Base-by-base conservation (phyloP, 2,329 filamentous ascomycete species). In the Fusarium keratoplasticum region DNA sequence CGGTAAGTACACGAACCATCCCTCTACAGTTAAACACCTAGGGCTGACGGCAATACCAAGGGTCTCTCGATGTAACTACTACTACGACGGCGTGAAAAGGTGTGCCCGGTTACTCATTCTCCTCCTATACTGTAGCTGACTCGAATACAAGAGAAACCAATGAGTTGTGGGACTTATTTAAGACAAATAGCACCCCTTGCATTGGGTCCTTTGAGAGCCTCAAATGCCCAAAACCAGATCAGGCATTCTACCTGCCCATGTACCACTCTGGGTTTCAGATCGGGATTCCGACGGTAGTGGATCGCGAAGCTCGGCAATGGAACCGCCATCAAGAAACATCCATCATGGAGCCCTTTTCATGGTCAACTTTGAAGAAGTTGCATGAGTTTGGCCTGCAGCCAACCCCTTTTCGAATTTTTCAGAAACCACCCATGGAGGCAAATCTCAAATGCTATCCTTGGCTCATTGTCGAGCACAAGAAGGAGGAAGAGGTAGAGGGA, bases 401-500 rank as follows among this genome's bases (percentile, higher is more conserved):
- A 3, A 50, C 65, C 5, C 64, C 70, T 4, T 64, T 64, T 22
- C 47, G 38, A 5, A 36, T 74, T 1, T 71, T 71, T 11, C 18
- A 67, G 2, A 60, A 52, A 2, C 6, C 31, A 1, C 58, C 67
- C 2, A 20, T 27, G 9, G 64, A 67, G 20, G 42, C 72, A 0
- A 33, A 31, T 5, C 58, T 76, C 5, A 62, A 54, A 18, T 77
- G 68, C 14, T 77, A 68, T 64, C 73, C 75, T 31, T 76, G 75
- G 75, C 70, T 77, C 1, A n/a, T 77, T 9, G 58, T 71, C 4
- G 73, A 77, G 18, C 54, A 76, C 11, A 76, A 77, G 10, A 73
- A 64, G 22, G 67, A 73, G 6, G 11, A 22, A 4, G 13, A 1
- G 5, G 8, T 1, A 6, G 16, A 13, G 22, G 42, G 18, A 63